Conservation (phyloP, 805 yeast species). For the Candida broadrunensis region DNA sequence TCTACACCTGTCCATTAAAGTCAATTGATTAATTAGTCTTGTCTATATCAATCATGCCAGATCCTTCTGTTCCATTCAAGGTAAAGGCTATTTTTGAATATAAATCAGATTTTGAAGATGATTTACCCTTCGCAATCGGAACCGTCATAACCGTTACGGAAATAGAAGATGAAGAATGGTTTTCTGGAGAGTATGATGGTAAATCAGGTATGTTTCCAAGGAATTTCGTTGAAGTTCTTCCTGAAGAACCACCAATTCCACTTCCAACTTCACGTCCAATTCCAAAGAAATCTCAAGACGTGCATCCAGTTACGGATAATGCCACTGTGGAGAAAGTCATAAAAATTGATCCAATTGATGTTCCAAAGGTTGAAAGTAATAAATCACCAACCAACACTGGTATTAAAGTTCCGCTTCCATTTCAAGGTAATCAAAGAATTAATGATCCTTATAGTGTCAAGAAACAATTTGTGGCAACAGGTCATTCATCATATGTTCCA, state of each 20-base stretch:
- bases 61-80: constrained; percentile 48
- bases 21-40: too few species aligned
- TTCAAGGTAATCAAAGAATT: constrained; percentile 26
- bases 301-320: too few species aligned
- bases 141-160: constrained; percentile 72
- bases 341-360: neutral
- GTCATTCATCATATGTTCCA: constrained; percentile 61
- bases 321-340: neutral
- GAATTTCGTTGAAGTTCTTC: constrained; percentile 61
- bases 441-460: constrained; percentile 48
- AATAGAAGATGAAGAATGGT: constrained; percentile 93
- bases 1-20: too few species aligned
- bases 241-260: constrained; percentile 8
- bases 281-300: neutral
- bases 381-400: neutral
- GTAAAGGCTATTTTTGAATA: constrained; percentile 71
- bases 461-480: constrained; percentile 53
- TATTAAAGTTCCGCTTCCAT: constrained; percentile 13
- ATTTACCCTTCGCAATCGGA: constrained; percentile 65
- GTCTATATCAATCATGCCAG: constrained; percentile 6
- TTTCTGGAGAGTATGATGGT: constrained; percentile 65
- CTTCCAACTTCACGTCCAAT: constrained; percentile 5
- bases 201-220: constrained; percentile 82
- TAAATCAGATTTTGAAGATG: constrained; percentile 68
- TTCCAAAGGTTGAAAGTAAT: neutral